A percentile compares a stretch with the other conserved stretches of the same genome.
phyloP scores from a whole-genome alignment of 1,139 yeast genomes.

The Blastobotrys persicus region DNA sequence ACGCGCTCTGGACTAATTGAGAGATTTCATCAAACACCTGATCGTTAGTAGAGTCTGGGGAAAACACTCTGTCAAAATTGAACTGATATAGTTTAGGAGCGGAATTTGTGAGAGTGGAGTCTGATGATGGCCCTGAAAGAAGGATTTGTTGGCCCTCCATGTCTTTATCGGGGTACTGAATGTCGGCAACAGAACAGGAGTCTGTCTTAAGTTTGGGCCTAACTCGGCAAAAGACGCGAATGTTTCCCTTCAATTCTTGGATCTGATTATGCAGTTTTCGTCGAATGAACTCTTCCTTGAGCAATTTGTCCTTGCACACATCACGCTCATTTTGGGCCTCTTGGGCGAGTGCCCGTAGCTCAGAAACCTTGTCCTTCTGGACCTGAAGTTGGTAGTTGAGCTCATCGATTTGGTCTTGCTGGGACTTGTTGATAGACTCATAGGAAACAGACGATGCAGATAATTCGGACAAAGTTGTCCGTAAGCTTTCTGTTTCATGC shows the following conservation, averaged over 20 bases:
- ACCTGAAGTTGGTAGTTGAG: constrained; percentile 23
- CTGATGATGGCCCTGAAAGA: constrained; percentile 28
- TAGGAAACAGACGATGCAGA: constrained; percentile 21
- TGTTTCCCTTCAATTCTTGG: constrained; percentile 89
- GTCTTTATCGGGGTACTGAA: constrained; percentile 52
- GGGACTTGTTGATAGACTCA: constrained; percentile 22
- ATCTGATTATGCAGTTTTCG: constrained; percentile 69
- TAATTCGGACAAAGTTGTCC: constrained; percentile 20
- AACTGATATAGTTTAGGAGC: constrained; percentile 45
- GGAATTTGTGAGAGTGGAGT: constrained; percentile 27
- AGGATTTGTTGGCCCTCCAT: constrained; percentile 47
- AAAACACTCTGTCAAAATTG: constrained; percentile 77
- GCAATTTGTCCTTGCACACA: constrained; percentile 35
- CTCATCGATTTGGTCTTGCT: constrained; percentile 25
- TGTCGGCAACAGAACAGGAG: constrained; percentile 32
- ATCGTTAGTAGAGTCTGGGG: constrained; percentile 50
- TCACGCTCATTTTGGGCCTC: constrained; percentile 26
- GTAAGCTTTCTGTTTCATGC: constrained; percentile 32
- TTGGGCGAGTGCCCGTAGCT: constrained; percentile 20
- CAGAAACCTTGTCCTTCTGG: constrained; percentile 19
- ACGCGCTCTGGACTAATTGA: constrained; percentile 81
- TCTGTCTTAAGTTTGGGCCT: constrained; percentile 51
- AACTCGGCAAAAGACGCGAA: constrained; percentile 84
- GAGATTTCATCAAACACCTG: constrained; percentile 81
- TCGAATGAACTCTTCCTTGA: constrained; percentile 53